Evolutionary conservation across 495 filamentous ascomycete species (phyloP), one percentile per base, ranked within the genome.

Genomic region (Podospora appendiculata): DNA sequence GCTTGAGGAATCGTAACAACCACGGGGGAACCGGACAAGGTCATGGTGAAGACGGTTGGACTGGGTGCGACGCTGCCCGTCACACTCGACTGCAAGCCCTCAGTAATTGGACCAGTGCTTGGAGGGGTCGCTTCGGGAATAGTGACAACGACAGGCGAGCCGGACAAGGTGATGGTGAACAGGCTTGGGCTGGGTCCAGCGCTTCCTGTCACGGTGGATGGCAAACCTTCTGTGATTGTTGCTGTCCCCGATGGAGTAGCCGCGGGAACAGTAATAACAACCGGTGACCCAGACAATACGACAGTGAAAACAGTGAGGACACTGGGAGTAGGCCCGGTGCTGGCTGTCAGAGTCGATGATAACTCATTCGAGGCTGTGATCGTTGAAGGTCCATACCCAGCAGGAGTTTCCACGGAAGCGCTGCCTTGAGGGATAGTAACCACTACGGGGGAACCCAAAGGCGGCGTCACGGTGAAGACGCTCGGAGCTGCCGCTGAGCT

Each of bases 151-250:
- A 50, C 6, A 50, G 48, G 38, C 3, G 48, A 32, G 8, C 48
- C 48, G 3, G 52, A 14, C 40, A 45, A 36, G 8, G 50, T 45
- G 41, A 45, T 14, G 3, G 50, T 52, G 8, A 52, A 14, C 13
- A 45, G 36, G n/a, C 4, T 39, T 11, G 32, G 13, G 3, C 50
- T 45, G 13, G 50, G 42, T 9, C 41, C 19, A 7, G 10, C n/a
- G 47, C 36, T 25, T 42, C 52, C 52, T 7, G 32, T 39, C n/a
- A 45, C 12, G 14, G 16, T 16, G 8, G 49, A 51, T 38, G 41
- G 14, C n/a, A 25, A 16, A 25, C 47, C 42, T 19, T 50, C 41
- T 8, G 47, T 55, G 10, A 55, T 45, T 13, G 53, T 55, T 18
- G 43, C 36, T 7, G 38, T 14, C 25, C 49, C 32, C 1, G 47